Conservation (phyloP, 345 rosid genomes). For the Brassica carinata region DNA sequence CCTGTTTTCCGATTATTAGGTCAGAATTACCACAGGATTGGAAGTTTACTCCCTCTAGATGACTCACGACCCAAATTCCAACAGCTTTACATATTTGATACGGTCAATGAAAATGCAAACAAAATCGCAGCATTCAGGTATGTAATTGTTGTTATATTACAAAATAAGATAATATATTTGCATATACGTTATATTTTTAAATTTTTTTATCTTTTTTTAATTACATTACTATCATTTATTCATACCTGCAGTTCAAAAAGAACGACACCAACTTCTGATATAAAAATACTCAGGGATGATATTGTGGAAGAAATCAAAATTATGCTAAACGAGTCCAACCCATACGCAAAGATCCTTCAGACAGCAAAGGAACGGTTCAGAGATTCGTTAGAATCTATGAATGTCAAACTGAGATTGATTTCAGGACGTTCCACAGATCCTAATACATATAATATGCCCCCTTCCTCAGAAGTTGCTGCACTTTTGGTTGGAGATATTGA, state of each 20-base stretch:
- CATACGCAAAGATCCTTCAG: background rate
- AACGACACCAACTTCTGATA: background rate
- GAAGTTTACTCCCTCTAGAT: background rate
- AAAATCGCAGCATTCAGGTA: background rate
- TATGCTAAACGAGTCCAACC: background rate
- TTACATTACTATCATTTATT: background rate
- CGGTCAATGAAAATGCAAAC: background rate
- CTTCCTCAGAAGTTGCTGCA: background rate
- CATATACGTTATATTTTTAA: background rate
- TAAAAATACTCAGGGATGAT: background rate
- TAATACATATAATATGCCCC: background rate
- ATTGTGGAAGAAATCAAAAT: background rate
- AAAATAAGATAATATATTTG: too few species aligned
- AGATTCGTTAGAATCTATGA: background rate
- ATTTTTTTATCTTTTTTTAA: too few species aligned
- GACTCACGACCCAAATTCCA: background rate
- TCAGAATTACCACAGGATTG: background rate
- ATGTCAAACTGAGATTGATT: background rate
- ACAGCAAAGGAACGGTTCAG: background rate
- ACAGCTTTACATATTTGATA: background rate
- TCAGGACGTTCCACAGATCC: background rate
- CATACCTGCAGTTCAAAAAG: background rate
- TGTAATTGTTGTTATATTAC: background rate
- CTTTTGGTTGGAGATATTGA: background rate
- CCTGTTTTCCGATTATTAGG: background rate